Conservation (phyloP, 2,329 filamentous ascomycete genomes). For the Hypoxylon sp. region DNA sequence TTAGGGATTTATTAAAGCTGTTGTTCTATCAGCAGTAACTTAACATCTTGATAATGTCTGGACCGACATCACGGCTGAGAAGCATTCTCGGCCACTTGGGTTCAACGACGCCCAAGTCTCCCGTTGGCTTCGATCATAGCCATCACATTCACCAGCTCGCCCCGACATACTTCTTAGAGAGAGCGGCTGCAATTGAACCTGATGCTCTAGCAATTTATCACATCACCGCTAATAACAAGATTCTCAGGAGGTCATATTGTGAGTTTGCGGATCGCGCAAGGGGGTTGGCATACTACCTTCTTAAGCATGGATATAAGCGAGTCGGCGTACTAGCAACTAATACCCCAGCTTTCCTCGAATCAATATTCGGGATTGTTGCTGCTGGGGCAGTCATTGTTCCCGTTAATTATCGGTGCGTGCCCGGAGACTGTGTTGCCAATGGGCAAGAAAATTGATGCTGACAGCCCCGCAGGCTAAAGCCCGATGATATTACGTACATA, state of each 20-base stretch:
- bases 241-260: conserved; percentile 82
- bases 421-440: not conserved
- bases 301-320: conserved; percentile 78
- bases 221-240: conserved; percentile 81
- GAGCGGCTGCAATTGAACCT: conserved; percentile 90
- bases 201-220: conserved; percentile 89
- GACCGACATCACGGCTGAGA: conserved; percentile 72
- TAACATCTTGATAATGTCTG: conserved; percentile 67
- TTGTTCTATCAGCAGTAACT: not conserved
- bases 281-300: conserved; percentile 89
- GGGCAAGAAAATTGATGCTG: conserved; percentile 1
- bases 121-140: conserved; percentile 62
- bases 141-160: conserved; percentile 83
- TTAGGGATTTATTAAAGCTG: not conserved
- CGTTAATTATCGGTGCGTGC: conserved; percentile 65
- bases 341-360: conserved; percentile 93
- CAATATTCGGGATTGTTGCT: conserved; percentile 88
- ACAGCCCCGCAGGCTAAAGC: conserved; percentile 52
- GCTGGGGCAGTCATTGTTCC: conserved; percentile 84
- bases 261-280: conserved; percentile 88
- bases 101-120: conserved; percentile 53
- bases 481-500: conserved; percentile 91
- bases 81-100: conserved; percentile 69
- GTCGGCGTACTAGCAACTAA: conserved; percentile 93
- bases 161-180: conserved; percentile 88